Conservation (phyloP, 1,284 basidiomycete species). For the Ganoderma leucocontextum region DNA sequence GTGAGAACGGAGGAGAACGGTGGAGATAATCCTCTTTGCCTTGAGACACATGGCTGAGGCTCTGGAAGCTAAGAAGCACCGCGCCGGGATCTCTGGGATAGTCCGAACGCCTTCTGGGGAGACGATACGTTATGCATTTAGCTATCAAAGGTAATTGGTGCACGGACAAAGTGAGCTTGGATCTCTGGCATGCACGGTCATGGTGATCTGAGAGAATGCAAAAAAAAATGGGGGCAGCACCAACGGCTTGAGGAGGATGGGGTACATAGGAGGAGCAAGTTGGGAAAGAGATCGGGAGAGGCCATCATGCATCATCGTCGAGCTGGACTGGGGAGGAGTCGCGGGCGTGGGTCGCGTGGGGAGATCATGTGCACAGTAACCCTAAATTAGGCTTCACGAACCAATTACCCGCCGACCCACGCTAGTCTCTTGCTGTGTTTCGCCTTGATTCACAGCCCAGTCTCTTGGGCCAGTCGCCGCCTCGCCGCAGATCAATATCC, state of each 20-base stretch:
- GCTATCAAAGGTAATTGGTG: slow-evolving; percentile 33
- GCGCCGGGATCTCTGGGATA: slow-evolving; percentile 30
- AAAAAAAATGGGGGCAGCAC: not conserved
- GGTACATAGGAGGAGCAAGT: not conserved
- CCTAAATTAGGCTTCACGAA: slow-evolving; percentile 35
- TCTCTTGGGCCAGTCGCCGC: slow-evolving; percentile 14
- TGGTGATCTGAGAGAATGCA: slow-evolving; percentile 20
- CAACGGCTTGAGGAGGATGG: not conserved
- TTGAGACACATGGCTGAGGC: slow-evolving; percentile 15
- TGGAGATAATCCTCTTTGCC: slow-evolving; percentile 34
- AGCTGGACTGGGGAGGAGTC: not conserved
- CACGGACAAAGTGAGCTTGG: slow-evolving; percentile 20
- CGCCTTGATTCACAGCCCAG: slow-evolving; percentile 13
- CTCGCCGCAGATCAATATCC: slow-evolving; percentile 19
- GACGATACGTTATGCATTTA: slow-evolving; percentile 35
- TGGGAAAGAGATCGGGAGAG: not conserved
- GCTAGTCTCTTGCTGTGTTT: slow-evolving; percentile 18
- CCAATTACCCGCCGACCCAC: slow-evolving; percentile 20
- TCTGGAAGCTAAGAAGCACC: slow-evolving; percentile 23
- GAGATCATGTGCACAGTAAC: slow-evolving; percentile 23
- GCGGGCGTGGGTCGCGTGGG: slow-evolving; percentile 15
- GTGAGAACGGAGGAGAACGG: slow-evolving; percentile 30
- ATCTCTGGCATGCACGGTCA: slow-evolving; percentile 26
- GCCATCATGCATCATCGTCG: not conserved
- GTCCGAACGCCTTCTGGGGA: slow-evolving; percentile 25